A percentile compares a stretch with the other conserved stretches of the same genome.
Evolutionary conservation across 73 alveolate species (phyloP).

Genomic region (Symbiodinium pilosum): DNA sequence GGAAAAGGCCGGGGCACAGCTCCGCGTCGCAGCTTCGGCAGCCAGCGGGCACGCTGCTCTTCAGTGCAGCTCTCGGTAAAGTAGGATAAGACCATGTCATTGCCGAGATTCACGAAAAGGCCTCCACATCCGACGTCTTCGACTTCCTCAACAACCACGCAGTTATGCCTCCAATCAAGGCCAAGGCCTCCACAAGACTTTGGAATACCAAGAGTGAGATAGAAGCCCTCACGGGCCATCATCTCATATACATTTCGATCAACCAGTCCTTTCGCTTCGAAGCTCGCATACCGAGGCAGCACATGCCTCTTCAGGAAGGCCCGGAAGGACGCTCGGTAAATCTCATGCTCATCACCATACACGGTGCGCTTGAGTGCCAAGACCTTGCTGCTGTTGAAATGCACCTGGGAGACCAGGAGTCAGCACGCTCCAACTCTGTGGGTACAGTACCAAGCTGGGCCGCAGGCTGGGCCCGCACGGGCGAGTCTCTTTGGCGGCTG

Average conservation of each 20-base stretch:
- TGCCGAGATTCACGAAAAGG: background rate
- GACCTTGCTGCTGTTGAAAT: background rate
- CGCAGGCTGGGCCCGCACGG: background rate
- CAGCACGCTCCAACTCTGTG: background rate
- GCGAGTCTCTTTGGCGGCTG: background rate
- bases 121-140: background rate
- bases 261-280: background rate
- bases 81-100: background rate
- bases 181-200: background rate
- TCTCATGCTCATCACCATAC: background rate
- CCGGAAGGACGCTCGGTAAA: background rate
- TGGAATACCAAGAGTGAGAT: background rate
- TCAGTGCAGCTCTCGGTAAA: background rate
- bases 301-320: background rate
- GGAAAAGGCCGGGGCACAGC: background rate
- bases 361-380: background rate
- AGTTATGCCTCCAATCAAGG: background rate
- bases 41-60: slow-evolving; percentile 21
- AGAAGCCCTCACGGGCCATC: slow-evolving; percentile 1
- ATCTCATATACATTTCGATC: background rate
- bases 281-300: background rate
- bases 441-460: background rate
- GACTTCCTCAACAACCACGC: background rate
- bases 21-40: background rate
- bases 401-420: background rate